Conservation (phyloP, 257 asterid species). For the Ilex aquifolium region DNA sequence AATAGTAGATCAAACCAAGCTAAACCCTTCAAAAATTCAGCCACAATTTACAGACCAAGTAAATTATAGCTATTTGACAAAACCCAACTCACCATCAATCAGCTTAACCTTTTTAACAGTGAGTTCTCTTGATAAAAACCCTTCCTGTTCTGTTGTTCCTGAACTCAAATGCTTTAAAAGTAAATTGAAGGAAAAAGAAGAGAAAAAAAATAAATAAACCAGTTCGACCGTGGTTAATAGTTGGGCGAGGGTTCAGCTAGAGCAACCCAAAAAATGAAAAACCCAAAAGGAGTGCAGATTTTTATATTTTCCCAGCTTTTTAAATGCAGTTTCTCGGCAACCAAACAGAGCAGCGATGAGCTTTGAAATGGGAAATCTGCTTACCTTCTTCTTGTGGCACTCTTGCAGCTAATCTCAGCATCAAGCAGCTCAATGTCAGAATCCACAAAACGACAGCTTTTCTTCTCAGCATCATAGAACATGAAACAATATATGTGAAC, state of each 20-base stretch:
- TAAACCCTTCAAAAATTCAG: neutral
- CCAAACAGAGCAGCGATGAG: neutral
- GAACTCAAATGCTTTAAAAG: no score
- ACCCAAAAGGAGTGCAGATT: no score
- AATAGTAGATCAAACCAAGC: neutral
- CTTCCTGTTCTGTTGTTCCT: no score
- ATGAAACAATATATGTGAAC: neutral
- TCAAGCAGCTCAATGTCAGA: neutral
- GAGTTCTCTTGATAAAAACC: no score
- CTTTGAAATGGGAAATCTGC: neutral
- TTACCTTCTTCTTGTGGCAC: neutral
- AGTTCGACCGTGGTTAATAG: no score
- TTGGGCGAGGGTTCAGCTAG: no score
- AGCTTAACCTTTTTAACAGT: neutral
- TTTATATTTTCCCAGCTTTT: neutral
- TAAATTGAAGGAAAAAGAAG: no score
- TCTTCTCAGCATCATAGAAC: neutral
- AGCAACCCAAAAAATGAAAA: no score
- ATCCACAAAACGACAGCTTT: neutral
- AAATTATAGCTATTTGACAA: neutral
- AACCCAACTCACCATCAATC: neutral
- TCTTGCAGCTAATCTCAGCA: neutral
- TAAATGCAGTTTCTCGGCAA: neutral
- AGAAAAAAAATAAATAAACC: no score
- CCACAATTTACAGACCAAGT: no score